Percentiles rank a stretch among this genome's conserved stretches.
These are phyloP conservation scores for Scedosporium aurantiacum DNA, from an alignment of 2,329 filamentous ascomycete genomes.

Conservation along the genomic window DNA sequence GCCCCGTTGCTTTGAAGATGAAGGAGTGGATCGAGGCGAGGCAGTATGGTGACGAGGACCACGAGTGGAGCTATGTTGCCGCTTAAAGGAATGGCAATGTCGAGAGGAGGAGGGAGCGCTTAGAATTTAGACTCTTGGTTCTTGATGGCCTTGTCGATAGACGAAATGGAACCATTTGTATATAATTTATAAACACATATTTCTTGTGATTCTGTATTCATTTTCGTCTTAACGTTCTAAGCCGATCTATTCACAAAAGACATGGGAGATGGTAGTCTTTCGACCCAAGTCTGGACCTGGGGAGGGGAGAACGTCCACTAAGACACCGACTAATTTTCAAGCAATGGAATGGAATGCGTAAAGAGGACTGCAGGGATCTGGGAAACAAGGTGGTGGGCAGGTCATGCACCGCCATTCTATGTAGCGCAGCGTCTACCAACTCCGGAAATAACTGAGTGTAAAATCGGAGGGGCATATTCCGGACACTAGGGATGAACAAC, in stretches of 20 bases:
- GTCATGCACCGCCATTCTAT: background rate
- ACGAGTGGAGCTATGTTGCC: conserved; percentile 69
- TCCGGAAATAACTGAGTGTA: background rate
- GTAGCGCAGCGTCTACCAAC: conserved; percentile 1
- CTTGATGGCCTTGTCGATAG: conserved; percentile 6
- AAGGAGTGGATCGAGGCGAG: conserved; percentile 95
- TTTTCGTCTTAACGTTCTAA: background rate
- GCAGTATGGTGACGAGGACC: conserved; percentile 88
- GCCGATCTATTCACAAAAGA: background rate
- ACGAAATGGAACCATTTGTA: conserved; percentile 6
- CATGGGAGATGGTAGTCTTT: background rate
- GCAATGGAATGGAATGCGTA: background rate
- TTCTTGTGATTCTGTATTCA: background rate
- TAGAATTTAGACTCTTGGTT: background rate
- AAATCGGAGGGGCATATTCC: background rate
- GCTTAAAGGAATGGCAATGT: conserved; percentile 14
- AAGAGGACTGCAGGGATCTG: background rate
- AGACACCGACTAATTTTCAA: background rate
- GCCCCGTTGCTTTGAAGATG: conserved; percentile 74
- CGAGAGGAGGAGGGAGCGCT: background rate
- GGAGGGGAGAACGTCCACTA: background rate
- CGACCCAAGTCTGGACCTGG: too few relatives aligned
- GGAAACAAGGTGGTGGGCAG: background rate
- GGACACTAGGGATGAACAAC: background rate
- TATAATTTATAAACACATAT: background rate